A percentile compares a stretch with the other conserved stretches of the same genome.
Evolutionary conservation across 495 filamentous ascomycete species (phyloP).

Genomic region (Penicillium manginii): DNA sequence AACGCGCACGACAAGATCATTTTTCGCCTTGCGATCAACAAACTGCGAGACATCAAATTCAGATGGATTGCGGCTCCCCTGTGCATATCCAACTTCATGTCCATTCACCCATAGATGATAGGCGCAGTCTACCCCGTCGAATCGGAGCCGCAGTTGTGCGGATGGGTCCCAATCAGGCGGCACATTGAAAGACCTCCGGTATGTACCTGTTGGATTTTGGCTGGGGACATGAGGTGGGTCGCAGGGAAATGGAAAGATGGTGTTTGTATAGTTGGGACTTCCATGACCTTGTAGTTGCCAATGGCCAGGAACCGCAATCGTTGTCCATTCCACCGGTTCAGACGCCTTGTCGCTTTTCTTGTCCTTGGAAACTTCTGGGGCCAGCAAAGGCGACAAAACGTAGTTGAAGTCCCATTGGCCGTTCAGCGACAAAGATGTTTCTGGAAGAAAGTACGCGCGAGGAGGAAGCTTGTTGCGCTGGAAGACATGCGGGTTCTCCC

Average conservation of each 20-base stretch:
- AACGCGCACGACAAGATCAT: conserved; percentile 59
- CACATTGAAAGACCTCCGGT: conserved; percentile 55
- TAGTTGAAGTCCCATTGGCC: conserved; percentile 65
- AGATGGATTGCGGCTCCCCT: conserved; percentile 64
- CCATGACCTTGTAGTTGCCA: conserved; percentile 73
- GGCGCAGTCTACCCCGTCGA: conserved; percentile 70
- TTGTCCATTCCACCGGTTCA: conserved; percentile 45
- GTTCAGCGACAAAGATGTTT: conserved; percentile 54
- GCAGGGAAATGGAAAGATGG: conserved; percentile 63
- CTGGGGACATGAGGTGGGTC: conserved; percentile 61
- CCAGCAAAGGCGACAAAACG: conserved; percentile 50
- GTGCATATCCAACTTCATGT: conserved; percentile 62
- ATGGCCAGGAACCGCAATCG: conserved; percentile 66
- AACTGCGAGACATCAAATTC: conserved; percentile 62
- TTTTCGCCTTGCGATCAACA: conserved; percentile 42
- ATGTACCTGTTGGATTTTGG: conserved; percentile 66
- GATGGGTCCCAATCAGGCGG: conserved; percentile 42
- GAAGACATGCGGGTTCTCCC: conserved; percentile 45
- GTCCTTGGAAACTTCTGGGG: conserved; percentile 36
- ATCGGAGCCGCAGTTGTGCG: conserved; percentile 61
- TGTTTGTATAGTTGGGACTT: conserved; percentile 66
- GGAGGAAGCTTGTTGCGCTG: conserved; percentile 65
- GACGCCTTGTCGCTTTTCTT: conserved; percentile 8
- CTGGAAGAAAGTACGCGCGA: conserved; percentile 62
- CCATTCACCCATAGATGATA: conserved; percentile 69